Evolutionary conservation across 2,329 filamentous ascomycete genomes (phyloP).

Genomic region (Trichoderma polysporum): DNA sequence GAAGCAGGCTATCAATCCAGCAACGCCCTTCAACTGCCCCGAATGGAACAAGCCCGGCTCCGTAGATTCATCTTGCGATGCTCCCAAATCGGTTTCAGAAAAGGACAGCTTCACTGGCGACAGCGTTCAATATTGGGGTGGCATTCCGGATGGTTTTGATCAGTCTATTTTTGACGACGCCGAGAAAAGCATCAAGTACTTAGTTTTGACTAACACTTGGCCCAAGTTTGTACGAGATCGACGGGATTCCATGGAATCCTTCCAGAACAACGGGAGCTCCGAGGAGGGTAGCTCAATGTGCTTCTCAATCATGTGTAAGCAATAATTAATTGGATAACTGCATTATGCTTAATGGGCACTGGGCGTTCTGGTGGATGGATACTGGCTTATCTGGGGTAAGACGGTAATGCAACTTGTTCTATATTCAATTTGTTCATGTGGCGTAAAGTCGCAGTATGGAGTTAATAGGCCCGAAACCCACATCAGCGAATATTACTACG

Average conservation of each 20-base stretch:
- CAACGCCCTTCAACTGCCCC: slow-evolving; percentile 38
- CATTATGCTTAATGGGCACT: not conserved
- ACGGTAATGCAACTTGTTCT: not conserved
- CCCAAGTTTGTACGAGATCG: slow-evolving; percentile 52
- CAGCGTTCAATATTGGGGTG: slow-evolving; percentile 37
- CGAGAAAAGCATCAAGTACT: slow-evolving; percentile 61
- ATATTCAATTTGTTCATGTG: not conserved
- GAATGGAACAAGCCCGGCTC: not conserved
- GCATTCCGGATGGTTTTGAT: slow-evolving; percentile 50
- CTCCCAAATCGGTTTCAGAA: not conserved
- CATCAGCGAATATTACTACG: no score
- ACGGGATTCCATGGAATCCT: slow-evolving; percentile 27
- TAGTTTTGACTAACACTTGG: slow-evolving; percentile 70
- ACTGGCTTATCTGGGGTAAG: not conserved
- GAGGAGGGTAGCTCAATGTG: slow-evolving; percentile 19
- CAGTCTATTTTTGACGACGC: slow-evolving; percentile 57
- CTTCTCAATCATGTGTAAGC: not conserved
- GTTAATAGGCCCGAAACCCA: not conserved
- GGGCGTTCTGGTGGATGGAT: not conserved
- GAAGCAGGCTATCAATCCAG: slow-evolving; percentile 36
- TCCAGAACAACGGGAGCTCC: slow-evolving; percentile 1
- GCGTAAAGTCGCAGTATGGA: not conserved
- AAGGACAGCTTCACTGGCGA: not conserved
- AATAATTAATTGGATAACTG: not conserved
- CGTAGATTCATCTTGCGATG: not conserved